These are phyloP conservation scores for Rhodomyrtus psidioides DNA, from an alignment of 441 rosid species.

Conservation along the genomic window DNA sequence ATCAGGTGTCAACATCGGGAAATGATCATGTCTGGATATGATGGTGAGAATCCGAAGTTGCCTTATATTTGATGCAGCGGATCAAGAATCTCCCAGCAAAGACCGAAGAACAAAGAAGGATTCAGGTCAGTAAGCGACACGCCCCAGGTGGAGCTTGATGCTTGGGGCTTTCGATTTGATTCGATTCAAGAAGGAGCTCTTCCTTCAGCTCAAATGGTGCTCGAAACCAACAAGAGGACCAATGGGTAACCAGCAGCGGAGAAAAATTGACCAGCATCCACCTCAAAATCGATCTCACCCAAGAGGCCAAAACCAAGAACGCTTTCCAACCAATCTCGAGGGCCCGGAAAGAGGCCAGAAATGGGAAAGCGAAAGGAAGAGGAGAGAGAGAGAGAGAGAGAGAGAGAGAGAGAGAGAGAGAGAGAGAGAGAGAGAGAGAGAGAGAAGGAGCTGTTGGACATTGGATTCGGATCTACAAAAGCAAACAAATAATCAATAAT, in stretches of 20 bases:
- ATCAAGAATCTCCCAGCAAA: background rate
- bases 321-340: background rate
- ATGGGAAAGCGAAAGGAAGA: background rate
- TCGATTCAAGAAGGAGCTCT: background rate
- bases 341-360: slow-evolving; percentile 5
- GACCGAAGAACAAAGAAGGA: background rate
- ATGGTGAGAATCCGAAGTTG: no score
- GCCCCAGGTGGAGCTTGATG: background rate
- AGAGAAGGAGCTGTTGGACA: no score
- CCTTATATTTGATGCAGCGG: background rate
- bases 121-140: background rate
- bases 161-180: background rate
- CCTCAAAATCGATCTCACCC: background rate
- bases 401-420: no score
- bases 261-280: background rate
- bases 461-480: no score
- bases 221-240: background rate
- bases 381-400: background rate
- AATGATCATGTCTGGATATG: no score
- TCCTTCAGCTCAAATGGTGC: background rate
- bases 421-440: no score
- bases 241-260: background rate
- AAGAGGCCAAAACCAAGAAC: background rate
- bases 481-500: no score
- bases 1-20: no score